Percentiles rank a stretch among this genome's conserved stretches.
Evolutionary conservation across 352 stramenopile species (phyloP).

Genomic region (Pythium rishiriense): DNA sequence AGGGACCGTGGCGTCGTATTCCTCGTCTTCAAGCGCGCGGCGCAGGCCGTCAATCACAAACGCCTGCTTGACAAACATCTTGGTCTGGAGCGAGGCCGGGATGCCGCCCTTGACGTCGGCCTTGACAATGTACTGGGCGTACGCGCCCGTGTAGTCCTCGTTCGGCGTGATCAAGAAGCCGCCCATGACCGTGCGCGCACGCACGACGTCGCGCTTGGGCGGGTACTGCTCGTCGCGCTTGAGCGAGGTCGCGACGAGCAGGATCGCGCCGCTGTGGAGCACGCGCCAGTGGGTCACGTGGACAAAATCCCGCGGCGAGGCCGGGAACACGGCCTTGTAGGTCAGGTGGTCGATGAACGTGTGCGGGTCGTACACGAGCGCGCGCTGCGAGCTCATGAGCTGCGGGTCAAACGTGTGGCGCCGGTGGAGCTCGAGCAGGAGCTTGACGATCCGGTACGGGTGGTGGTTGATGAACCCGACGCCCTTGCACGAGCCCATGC

Average conservation of each 20-base stretch:
- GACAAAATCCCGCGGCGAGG: constrained; percentile 53
- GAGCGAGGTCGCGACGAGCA: constrained; percentile 50
- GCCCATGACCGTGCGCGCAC: constrained; percentile 52
- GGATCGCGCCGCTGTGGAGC: constrained; percentile 52
- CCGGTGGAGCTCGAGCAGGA: constrained; percentile 53
- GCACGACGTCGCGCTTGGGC: constrained; percentile 47
- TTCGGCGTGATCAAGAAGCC: constrained; percentile 68
- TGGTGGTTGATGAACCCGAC: constrained; percentile 57
- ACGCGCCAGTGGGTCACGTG: constrained; percentile 78
- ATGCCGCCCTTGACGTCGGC: constrained; percentile 64
- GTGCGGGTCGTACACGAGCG: constrained; percentile 66
- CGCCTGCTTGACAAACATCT: constrained; percentile 72
- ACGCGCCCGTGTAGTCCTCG: constrained; percentile 52
- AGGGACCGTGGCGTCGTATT: constrained; percentile 16
- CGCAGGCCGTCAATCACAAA: constrained; percentile 64
- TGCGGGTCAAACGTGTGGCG: constrained; percentile 59
- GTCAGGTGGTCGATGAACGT: constrained; percentile 73
- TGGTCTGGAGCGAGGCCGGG: constrained; percentile 50
- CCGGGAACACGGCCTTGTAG: constrained; percentile 70
- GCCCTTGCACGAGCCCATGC: constrained; percentile 52
- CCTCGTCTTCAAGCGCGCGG: constrained; percentile 55
- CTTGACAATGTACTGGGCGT: constrained; percentile 68
- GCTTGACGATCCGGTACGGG: constrained; percentile 51
- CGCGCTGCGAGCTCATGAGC: constrained; percentile 45
- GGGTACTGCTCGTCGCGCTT: constrained; percentile 38